Conservation (phyloP, 2,329 filamentous ascomycete species). For the Monilinia aucupariae region DNA sequence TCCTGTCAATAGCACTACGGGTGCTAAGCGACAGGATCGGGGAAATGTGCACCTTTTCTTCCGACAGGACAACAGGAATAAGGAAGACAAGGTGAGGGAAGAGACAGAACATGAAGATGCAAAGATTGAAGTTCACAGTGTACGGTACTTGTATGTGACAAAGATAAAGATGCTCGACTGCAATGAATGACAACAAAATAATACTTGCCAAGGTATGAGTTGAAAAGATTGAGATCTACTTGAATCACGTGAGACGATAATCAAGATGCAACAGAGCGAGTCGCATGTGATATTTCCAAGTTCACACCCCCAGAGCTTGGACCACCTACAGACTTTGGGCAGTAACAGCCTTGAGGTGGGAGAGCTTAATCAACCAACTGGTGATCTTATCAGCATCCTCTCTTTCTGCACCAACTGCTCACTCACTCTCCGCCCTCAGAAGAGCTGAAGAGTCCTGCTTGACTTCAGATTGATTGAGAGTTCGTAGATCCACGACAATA, state of each 20-base stretch:
- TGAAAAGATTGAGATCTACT: no score
- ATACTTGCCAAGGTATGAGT: no score
- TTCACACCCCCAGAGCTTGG: conserved; percentile 11
- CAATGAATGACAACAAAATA: no score
- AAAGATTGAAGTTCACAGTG: not conserved
- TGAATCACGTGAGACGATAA: conserved; percentile 3
- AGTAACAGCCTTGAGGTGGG: conserved; percentile 17
- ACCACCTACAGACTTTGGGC: not conserved
- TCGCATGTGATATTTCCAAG: not conserved
- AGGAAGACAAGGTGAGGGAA: not conserved
- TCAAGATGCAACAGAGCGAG: not conserved
- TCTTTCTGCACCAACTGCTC: conserved; percentile 1
- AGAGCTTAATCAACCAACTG: conserved; percentile 14
- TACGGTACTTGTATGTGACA: no score
- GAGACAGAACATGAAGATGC: not conserved
- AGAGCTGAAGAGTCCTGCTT: not conserved
- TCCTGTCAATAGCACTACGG: conserved; percentile 11
- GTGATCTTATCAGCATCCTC: conserved; percentile 15
- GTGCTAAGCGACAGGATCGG: conserved; percentile 12
- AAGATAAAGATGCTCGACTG: not conserved
- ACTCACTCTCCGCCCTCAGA: not conserved
- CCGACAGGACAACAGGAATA: conserved; percentile 2
- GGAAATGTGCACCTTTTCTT: not conserved
- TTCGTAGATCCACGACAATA: not conserved
- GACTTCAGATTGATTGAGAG: not conserved